Evolutionary conservation across 2,329 filamentous ascomycete genomes (phyloP), one percentile per base, ranked within the genome.

Genomic region (Colletotrichum sp.): DNA sequence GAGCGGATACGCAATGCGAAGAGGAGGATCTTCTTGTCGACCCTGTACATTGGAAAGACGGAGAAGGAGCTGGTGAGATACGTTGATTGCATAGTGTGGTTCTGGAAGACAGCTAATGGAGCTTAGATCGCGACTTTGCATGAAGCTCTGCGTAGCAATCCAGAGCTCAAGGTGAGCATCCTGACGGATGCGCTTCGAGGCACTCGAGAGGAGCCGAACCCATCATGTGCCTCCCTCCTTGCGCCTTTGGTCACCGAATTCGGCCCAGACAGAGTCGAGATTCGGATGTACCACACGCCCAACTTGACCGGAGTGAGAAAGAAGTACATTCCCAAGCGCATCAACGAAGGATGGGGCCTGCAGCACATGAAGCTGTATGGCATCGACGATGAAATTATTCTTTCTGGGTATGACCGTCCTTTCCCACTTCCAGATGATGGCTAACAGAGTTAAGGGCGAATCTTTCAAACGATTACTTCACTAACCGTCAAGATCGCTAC

Each of bases 311-410:
- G 97, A 0, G 78, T 97, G 71, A 91, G 93, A 65, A 98, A 98
- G 84, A 92, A 92, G 79, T 87, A 94, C 77, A 91, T 98, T 3
- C 97, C 97, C 0, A 94, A 91, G 80, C 90, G 97, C 24, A 96
- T 99, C 81, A 99, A 99, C 78, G 97, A 99, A 84, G 97, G 97
- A 21, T 99, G 97, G 97, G 97, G 97, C 2, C 85, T 99, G 75
- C 97, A 99, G 82, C 97, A 99, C 81, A 99, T 99, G 96, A 99
- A 99, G 88, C 87, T 99, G 1, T 99, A 99, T 78, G 97, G 97
- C 0, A 87, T 98, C 27, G 97, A 99, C 79, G 95, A 99, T 80
- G 95, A 98, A 82, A 93, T 99, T 72, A 96, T 99, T 76, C 91
- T 99, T 79, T 98, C 96, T 9, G 96, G 95, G 91, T 95, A 89